Evolutionary conservation across 73 alveolate genomes (phyloP).

Genomic region (Tetrahymena elliotti): DNA sequence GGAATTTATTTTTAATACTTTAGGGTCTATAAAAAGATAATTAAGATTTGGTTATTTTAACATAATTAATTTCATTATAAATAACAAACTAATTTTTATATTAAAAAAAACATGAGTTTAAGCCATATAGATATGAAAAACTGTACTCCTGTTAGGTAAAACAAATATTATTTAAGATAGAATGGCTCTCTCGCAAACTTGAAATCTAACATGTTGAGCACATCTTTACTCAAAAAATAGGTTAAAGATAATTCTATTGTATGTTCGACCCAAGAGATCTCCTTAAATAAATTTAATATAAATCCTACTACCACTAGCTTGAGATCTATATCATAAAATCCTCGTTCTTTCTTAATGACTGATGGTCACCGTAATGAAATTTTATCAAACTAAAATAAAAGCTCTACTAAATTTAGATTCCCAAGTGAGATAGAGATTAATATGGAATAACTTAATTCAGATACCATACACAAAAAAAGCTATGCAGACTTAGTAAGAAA

Average conservation of each 20-base stretch:
- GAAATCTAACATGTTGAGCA: neutral
- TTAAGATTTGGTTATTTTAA: neutral
- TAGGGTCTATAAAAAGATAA: neutral
- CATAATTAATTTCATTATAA: too few species aligned
- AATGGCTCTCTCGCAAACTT: neutral
- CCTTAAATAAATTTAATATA: neutral
- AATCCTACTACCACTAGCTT: neutral
- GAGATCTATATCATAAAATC: neutral
- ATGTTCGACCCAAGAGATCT: neutral
- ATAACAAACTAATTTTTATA: neutral
- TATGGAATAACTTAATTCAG: neutral
- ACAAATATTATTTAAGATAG: neutral
- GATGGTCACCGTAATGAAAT: neutral
- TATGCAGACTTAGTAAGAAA: neutral
- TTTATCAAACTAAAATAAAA: neutral
- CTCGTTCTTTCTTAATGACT: neutral
- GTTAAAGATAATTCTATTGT: neutral
- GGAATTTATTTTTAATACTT: too few species aligned
- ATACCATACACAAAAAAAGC: neutral
- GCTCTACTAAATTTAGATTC: neutral
- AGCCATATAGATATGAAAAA: neutral
- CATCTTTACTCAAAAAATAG: neutral
- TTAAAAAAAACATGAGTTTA: neutral
- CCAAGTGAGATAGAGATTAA: neutral
- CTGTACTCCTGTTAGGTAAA: neutral